Conservation (phyloP, 1,139 yeast species). For the Barnettozyma hawaiiensis region DNA sequence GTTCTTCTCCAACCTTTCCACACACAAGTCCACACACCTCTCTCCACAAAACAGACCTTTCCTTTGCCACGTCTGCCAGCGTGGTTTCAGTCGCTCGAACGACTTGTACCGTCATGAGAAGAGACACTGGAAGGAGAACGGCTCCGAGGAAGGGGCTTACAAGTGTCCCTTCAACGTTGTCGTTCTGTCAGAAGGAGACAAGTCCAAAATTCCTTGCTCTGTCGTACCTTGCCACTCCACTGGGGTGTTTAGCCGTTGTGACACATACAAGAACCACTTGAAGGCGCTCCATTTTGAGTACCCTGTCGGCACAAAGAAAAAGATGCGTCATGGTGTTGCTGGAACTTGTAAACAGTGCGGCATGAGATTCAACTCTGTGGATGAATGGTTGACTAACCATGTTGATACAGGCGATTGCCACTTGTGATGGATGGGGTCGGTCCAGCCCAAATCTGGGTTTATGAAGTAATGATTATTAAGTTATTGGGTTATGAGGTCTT, state of each 20-base stretch:
- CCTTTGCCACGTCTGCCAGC: conserved; percentile 65
- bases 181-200: conserved; percentile 5
- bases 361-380: conserved; percentile 56
- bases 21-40: conserved; percentile 79
- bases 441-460: no score
- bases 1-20: conserved; percentile 73
- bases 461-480: conserved; percentile 1
- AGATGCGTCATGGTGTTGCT: conserved; percentile 57
- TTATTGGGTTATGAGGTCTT: background rate
- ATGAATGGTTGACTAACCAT: conserved; percentile 72
- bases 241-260: conserved; percentile 84
- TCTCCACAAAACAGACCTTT: conserved; percentile 73
- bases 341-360: conserved; percentile 82
- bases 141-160: conserved; percentile 36
- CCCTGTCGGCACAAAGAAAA: conserved; percentile 82
- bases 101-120: conserved; percentile 80
- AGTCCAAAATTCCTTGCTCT: background rate
- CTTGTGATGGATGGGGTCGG: no score
- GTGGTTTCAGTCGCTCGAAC: conserved; percentile 87
- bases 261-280: conserved; percentile 85
- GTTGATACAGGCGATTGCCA: conserved; percentile 52
- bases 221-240: conserved; percentile 56
- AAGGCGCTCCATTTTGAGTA: conserved; percentile 87
- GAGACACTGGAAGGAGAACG: conserved; percentile 63
- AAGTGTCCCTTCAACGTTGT: conserved; percentile 38